A percentile compares a stretch with the other conserved stretches of the same genome.
Conservation (phyloP, 129 eudicot genomes). For the Flaveria robusta region DNA sequence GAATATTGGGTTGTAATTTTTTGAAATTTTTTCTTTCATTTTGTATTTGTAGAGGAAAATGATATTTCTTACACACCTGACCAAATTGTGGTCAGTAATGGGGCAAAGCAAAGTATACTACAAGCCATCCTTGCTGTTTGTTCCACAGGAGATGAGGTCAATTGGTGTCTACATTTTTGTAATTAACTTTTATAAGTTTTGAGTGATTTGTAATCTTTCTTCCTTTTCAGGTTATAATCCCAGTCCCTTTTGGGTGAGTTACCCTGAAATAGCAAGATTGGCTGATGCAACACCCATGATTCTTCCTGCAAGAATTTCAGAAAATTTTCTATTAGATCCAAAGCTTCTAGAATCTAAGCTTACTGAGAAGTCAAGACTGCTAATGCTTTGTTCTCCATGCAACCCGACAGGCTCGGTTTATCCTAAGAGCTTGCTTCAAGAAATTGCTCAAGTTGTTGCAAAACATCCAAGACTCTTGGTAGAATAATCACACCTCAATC, state of each 20-base stretch:
- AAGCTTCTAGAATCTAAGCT: conserved; percentile 80
- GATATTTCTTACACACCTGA: conserved; percentile 82
- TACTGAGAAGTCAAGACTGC: conserved; percentile 80
- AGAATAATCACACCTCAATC: conserved; percentile 22
- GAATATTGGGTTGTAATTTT: neutral
- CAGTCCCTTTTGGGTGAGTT: conserved; percentile 96
- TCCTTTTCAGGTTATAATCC: conserved; percentile 82
- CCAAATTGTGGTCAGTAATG: conserved; percentile 91
- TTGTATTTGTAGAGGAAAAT: conserved; percentile 72
- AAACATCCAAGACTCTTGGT: conserved; percentile 95
- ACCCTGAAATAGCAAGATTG: conserved; percentile 96
- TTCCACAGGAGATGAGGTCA: conserved; percentile 96
- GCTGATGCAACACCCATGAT: conserved; percentile 94
- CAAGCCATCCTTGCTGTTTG: conserved; percentile 97
- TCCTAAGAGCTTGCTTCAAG: conserved; percentile 72
- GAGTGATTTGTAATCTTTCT: too few relatives aligned
- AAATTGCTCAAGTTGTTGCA: conserved; percentile 80
- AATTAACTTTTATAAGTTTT: too few relatives aligned
- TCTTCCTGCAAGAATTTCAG: conserved; percentile 75
- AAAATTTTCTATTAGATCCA: conserved; percentile 87
- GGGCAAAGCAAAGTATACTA: conserved; percentile 87
- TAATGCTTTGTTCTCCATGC: conserved; percentile 92
- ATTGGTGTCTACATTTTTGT: conserved; percentile 12
- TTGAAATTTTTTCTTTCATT: neutral
- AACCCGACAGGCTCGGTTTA: conserved; percentile 95